Conservation (phyloP, 495 filamentous ascomycete species). For the Aspergillus sclerotioniger region DNA sequence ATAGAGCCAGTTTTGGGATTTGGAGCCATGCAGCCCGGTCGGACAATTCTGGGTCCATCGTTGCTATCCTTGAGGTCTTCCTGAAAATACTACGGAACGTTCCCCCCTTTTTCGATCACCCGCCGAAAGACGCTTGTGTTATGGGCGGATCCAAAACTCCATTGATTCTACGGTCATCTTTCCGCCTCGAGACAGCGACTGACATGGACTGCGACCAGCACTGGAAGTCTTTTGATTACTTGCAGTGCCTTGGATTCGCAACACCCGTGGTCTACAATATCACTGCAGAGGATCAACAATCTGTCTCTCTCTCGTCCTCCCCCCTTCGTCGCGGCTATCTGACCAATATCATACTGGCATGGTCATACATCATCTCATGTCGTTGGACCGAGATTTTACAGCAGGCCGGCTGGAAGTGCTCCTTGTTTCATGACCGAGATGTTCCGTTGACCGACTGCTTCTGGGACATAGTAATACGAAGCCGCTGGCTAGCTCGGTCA, state of each 20-base stretch:
- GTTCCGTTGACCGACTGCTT: conserved; percentile 9
- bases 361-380: conserved; percentile 24
- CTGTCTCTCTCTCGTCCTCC: neutral
- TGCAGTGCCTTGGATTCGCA: conserved; percentile 14
- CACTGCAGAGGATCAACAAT: neutral
- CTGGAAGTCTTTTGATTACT: conserved; percentile 16
- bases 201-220: conserved; percentile 13
- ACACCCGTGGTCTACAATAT: conserved; percentile 2
- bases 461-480: conserved; percentile 11
- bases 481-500: conserved; percentile 15
- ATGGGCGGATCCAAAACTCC: neutral
- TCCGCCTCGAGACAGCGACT: conserved; percentile 12
- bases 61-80: too few species aligned
- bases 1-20: too few species aligned
- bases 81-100: too few species aligned
- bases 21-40: too few species aligned
- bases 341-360: conserved; percentile 18
- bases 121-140: conserved; percentile 1
- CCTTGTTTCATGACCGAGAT: conserved; percentile 6
- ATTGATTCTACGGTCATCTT: conserved; percentile 1
- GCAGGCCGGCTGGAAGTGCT: conserved; percentile 13
- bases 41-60: too few species aligned
- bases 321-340: conserved; percentile 14
- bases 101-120: conserved; percentile 10
- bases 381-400: conserved; percentile 25